A percentile compares a stretch with the other conserved stretches of the same genome.
These are phyloP conservation scores for Neurospora sp. DNA, from an alignment of 495 filamentous ascomycete species.

Conservation along the genomic window DNA sequence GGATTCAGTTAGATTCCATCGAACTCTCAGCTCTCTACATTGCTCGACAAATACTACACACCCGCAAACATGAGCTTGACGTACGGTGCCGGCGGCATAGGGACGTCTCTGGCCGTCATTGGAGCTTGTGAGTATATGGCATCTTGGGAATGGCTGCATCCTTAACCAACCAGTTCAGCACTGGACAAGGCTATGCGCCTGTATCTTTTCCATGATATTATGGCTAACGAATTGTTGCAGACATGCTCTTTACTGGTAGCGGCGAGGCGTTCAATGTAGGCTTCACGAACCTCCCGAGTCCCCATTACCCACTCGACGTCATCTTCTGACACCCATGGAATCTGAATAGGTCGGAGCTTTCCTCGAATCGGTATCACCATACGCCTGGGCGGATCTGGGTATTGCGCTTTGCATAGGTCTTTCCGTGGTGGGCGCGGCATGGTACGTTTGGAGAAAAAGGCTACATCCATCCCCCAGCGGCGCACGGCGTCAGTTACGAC, in stretches of 20 bases:
- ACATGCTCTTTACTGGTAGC: slow-evolving; percentile 95
- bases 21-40: background rate
- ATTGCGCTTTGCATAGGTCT: slow-evolving; percentile 92
- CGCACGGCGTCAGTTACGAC: background rate
- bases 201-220: slow-evolving; percentile 1
- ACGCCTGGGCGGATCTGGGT: slow-evolving; percentile 83
- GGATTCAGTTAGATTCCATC: background rate
- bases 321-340: slow-evolving; percentile 38
- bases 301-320: slow-evolving; percentile 6
- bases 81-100: slow-evolving; percentile 63
- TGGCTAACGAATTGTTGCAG: slow-evolving; percentile 42
- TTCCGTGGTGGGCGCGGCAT: slow-evolving; percentile 94
- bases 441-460: slow-evolving; percentile 45
- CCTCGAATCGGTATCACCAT: slow-evolving; percentile 87
- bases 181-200: background rate
- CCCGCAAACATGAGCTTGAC: slow-evolving; percentile 40
- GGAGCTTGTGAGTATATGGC: slow-evolving; percentile 61
- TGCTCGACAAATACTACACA: background rate
- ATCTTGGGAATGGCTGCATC: background rate
- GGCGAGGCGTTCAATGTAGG: slow-evolving; percentile 95
- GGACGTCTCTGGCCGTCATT: slow-evolving; percentile 65
- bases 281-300: background rate
- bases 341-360: slow-evolving; percentile 92
- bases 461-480: background rate
- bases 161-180: background rate